These are phyloP conservation scores for Solanum tarijense DNA, from an alignment of 257 asterid species.

Conservation along the genomic window DNA sequence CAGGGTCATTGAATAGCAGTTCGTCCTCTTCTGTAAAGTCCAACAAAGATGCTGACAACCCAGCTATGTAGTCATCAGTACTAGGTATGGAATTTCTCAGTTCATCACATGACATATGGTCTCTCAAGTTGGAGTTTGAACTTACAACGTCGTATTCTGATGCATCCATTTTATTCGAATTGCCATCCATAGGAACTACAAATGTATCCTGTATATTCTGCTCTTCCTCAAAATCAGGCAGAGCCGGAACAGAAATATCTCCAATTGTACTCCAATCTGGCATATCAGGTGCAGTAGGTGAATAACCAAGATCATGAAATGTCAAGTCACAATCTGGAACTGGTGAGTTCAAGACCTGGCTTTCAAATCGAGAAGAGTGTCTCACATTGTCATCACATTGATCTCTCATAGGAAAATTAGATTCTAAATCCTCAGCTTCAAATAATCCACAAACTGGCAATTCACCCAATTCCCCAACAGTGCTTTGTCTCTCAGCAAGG, in stretches of 20 bases:
- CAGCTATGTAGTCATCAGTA: conserved; percentile 35
- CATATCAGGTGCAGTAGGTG: conserved; percentile 27
- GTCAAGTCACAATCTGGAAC: conserved; percentile 14
- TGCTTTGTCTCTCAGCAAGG: conserved; percentile 8
- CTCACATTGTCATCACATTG: conserved; percentile 11
- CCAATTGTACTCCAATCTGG: conserved; percentile 27
- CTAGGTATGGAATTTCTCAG: conserved; percentile 19
- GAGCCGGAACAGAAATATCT: conserved; percentile 10
- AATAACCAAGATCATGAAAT: conserved; percentile 26
- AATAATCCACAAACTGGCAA: conserved; percentile 13
- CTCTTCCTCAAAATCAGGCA: conserved; percentile 25
- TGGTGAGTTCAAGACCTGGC: conserved; percentile 2
- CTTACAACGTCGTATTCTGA: conserved; percentile 5
- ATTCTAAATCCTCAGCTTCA: conserved; percentile 24
- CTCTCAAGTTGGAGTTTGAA: conserved; percentile 13
- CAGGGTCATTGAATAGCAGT: conserved; percentile 20
- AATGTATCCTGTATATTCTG: conserved; percentile 8
- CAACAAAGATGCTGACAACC: conserved; percentile 24
- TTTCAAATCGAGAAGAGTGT: conserved; percentile 23
- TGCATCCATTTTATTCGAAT: conserved; percentile 5
- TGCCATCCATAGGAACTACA: conserved; percentile 11
- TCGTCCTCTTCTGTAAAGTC: conserved; percentile 38
- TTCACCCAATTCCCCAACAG: conserved; percentile 13
- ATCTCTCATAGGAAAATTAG: not conserved
- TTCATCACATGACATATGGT: conserved; percentile 3